phyloP scores from a whole-genome alignment of 2,329 filamentous ascomycete species.

The Fusarium pininemorale region DNA sequence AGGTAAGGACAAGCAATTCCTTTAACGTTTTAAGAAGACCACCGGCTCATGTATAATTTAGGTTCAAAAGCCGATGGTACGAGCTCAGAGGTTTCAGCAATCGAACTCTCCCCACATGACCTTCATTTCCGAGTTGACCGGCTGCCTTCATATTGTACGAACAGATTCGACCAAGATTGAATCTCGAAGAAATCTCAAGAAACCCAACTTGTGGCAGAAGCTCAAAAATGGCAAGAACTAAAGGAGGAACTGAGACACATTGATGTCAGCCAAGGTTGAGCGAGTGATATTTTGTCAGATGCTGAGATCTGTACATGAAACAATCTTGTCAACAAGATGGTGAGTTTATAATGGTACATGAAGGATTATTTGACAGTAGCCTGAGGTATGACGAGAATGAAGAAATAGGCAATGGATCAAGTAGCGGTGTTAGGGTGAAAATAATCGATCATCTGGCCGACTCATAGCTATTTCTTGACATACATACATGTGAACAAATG shows the following conservation, averaged over 20 bases:
- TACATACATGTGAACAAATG: not conserved
- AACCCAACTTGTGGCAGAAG: not conserved
- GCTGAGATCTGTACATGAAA: not conserved
- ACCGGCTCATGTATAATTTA: not conserved
- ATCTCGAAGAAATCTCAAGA: not conserved
- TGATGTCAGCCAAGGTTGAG: not conserved
- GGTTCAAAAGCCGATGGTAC: not conserved
- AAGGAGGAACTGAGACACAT: no score
- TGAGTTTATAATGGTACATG: not conserved
- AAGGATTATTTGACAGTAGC: not conserved
- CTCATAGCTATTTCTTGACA: not conserved
- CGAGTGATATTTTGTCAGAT: not conserved
- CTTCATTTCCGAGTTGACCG: not conserved
- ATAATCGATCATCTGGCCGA: not conserved
- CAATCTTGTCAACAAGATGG: not conserved
- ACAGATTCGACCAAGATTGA: not conserved
- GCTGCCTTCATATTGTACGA: not conserved
- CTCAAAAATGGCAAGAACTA: not conserved
- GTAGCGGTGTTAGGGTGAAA: not conserved
- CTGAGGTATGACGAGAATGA: not conserved
- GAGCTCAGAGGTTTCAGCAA: not conserved
- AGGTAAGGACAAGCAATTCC: conserved; percentile 50
- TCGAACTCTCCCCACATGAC: not conserved
- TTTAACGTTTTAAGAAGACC: no score
- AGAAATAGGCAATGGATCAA: not conserved